These are phyloP conservation scores for Silene coronaria DNA, from an alignment of 179 eudicot species.

Conservation along the genomic window DNA sequence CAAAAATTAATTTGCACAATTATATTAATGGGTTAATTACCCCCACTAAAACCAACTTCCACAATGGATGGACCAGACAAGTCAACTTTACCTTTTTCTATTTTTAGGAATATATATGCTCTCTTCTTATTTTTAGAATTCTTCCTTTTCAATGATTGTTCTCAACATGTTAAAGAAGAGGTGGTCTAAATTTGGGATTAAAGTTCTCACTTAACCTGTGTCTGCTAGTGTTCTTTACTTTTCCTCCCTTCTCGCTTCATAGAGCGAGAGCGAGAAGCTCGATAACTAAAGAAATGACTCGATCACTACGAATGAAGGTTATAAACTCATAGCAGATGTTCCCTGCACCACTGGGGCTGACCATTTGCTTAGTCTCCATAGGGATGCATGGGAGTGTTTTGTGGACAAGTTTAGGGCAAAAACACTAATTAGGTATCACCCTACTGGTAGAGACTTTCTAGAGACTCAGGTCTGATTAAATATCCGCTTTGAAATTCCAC, in stretches of 20 bases:
- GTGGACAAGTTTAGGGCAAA: too few species aligned
- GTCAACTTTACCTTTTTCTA: conserved; percentile 7
- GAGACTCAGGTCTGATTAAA: too few species aligned
- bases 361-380: too few species aligned
- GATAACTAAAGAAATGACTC: not conserved
- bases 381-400: too few species aligned
- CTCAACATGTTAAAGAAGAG: too few species aligned
- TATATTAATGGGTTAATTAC: not conserved
- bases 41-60: not conserved
- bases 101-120: not conserved
- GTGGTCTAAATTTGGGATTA: not conserved
- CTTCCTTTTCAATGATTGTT: not conserved
- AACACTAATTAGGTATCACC: too few species aligned
- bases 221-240: too few species aligned
- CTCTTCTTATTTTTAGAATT: not conserved
- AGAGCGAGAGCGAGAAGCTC: not conserved
- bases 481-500: too few species aligned
- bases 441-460: too few species aligned
- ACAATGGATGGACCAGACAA: conserved; percentile 9
- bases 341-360: too few species aligned
- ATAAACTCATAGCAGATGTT: too few species aligned
- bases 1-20: not conserved
- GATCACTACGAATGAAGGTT: not conserved
- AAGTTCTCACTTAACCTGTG: too few species aligned
- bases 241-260: not conserved